phyloP scores from a whole-genome alignment of 306 rosid genomes.

The Glycine latifolia region DNA sequence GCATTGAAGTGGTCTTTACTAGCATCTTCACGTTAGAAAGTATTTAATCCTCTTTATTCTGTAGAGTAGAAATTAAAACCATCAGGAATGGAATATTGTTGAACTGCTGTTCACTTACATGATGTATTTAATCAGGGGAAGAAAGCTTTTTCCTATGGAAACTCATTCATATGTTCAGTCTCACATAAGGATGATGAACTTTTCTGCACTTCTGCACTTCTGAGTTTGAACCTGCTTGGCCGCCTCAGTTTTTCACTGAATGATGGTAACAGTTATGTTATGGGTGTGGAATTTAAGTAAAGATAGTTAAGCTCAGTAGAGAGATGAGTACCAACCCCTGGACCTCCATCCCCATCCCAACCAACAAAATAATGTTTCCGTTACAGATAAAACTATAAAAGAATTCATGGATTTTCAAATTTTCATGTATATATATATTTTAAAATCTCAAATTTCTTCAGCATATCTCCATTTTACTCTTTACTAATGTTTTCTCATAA shows the following conservation, averaged over 20 bases:
- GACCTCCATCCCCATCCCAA: neutral
- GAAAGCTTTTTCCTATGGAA: no score
- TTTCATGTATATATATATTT: neutral
- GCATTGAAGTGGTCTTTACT: no score
- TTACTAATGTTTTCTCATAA: constrained; percentile 7
- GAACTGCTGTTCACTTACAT: no score
- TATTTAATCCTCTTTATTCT: no score
- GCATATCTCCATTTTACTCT: neutral
- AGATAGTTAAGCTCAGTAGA: neutral
- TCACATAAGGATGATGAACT: no score
- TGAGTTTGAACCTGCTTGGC: neutral
- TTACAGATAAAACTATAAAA: neutral
- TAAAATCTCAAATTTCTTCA: neutral
- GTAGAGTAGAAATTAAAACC: no score
- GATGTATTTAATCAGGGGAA: no score
- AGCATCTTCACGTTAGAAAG: no score
- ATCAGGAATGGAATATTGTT: no score
- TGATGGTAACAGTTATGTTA: neutral
- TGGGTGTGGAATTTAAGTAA: neutral
- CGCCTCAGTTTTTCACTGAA: neutral
- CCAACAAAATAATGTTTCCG: no score
- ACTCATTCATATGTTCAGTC: no score
- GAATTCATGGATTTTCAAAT: neutral
- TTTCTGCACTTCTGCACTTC: no score
- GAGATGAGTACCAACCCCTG: neutral